Evolutionary conservation across 768 basidiomycete species (phyloP), one percentile per base, ranked within the genome.

Genomic region (Tulasnella sp.): DNA sequence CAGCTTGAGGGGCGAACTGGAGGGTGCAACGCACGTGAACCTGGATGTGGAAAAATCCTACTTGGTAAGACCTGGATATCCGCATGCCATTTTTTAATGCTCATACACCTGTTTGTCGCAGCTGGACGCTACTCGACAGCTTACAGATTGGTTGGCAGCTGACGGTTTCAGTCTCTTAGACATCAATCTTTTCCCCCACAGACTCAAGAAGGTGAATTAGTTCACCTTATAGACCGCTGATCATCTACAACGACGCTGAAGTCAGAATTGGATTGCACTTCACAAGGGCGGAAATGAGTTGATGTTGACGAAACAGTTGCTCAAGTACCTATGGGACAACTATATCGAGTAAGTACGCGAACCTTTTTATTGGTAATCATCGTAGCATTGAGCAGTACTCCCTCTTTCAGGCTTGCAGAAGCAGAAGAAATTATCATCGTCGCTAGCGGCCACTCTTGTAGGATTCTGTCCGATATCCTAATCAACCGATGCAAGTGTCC

Each of bases 261-360:
- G 48, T 45, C 21, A 44, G 23, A 24, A 48, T 48, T 29, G 42
- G 27, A 78, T 78, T 72, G 75, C 34, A 61, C 64, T 63, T 72
- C 15, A 64, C 70, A 54, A 66, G 52, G 63, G 58, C 1, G 44
- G 32, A 29, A 50, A 62, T 63, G 66, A 66, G 63, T 62, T 30
- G 23, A 64, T 61, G 23, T 51, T 53, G 58, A 71, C 68, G 70
- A 65, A 68, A 50, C 81, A 86, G 27, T 72, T 94, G 23, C 69
- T 95, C 60, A 76, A 77, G 3, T 95, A 97, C 69, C 70, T 98
- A 10, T 99, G 96, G 96, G 95, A 98, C 70, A 95, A 97, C 67
- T 94, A 93, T 67, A 76, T 98, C 63, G 83, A 87, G 94, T 96
- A 65, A 61, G 87, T 69, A 9, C 4, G 34, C 56, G n/a, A 17